Evolutionary conservation across 129 eudicot genomes (phyloP).

Genomic region (Saussurea involucrata): DNA sequence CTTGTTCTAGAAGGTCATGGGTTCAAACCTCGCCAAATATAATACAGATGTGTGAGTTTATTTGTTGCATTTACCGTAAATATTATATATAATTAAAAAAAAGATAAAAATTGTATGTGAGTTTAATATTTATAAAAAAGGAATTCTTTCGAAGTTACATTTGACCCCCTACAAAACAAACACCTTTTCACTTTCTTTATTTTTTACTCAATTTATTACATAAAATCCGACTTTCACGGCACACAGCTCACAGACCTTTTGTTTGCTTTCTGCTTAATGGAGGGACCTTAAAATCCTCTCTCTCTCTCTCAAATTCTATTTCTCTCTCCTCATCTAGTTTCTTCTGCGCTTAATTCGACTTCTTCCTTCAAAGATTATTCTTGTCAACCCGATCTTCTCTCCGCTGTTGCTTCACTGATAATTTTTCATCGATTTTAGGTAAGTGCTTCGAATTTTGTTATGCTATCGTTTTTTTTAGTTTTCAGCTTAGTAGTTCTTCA

Average conservation of each 20-base stretch:
- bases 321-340: slow-evolving; percentile 29
- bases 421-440: slow-evolving; percentile 19
- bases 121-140: slow-evolving; percentile 2
- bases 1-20: too few species aligned
- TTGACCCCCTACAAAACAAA: slow-evolving; percentile 26
- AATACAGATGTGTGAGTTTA: too few species aligned
- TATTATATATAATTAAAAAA: too few species aligned
- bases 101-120: too few species aligned
- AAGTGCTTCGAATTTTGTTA: slow-evolving; percentile 16
- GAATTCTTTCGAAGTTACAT: slow-evolving; percentile 1
- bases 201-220: slow-evolving; percentile 20
- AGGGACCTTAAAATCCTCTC: slow-evolving; percentile 57
- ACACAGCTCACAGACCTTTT: slow-evolving; percentile 44
- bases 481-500: neutral
- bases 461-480: neutral
- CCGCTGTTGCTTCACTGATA: neutral
- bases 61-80: too few species aligned
- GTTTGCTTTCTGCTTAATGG: slow-evolving; percentile 63
- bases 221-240: slow-evolving; percentile 44
- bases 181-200: slow-evolving; percentile 17
- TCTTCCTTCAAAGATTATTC: slow-evolving; percentile 9
- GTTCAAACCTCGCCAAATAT: too few species aligned
- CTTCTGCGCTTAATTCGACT: neutral
- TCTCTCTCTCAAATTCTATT: slow-evolving; percentile 23
- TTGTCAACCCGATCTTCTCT: slow-evolving; percentile 11